Evolutionary conservation across 139 green algal species (phyloP).

Genomic region (Protoeuglena noctilucae): DNA sequence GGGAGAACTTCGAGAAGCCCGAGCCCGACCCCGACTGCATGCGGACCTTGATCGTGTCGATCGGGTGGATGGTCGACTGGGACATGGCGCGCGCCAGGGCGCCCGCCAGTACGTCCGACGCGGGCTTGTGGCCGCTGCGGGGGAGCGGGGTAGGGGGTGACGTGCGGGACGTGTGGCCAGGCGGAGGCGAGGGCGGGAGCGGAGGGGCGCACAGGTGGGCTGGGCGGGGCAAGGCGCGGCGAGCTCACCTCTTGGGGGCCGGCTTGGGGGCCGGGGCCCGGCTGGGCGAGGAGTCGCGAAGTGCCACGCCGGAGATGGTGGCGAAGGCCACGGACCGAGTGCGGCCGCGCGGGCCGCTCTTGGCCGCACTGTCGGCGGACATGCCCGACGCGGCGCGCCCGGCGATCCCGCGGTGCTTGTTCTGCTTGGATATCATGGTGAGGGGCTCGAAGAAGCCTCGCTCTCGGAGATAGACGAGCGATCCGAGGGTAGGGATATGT

Average conservation of each 20-base stretch:
- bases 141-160: neutral
- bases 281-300: too few species aligned
- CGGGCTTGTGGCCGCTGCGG: slow-evolving; percentile 27
- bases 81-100: slow-evolving; percentile 60
- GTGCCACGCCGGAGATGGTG: too few species aligned
- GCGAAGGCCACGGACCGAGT: too few species aligned
- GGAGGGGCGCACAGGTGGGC: neutral
- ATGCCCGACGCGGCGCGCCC: too few species aligned
- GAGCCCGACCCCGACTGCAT: slow-evolving; percentile 21
- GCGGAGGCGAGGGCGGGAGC: neutral
- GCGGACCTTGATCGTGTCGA: slow-evolving; percentile 81
- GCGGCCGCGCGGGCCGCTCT: too few species aligned
- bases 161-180: slow-evolving; percentile 4
- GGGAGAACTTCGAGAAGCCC: slow-evolving; percentile 1
- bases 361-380: too few species aligned
- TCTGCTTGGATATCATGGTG: too few species aligned
- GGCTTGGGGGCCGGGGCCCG: slow-evolving; percentile 5
- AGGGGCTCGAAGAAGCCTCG: too few species aligned
- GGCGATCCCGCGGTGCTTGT: too few species aligned
- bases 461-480: too few species aligned
- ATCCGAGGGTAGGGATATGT: too few species aligned
- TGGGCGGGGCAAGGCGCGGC: neutral
- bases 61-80: slow-evolving; percentile 77
- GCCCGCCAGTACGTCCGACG: slow-evolving; percentile 61
- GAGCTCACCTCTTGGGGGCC: neutral